Percentiles rank a stretch among this genome's conserved stretches.
Conservation (phyloP, 2,329 filamentous ascomycete genomes). For the Aureobasidium sp. region DNA sequence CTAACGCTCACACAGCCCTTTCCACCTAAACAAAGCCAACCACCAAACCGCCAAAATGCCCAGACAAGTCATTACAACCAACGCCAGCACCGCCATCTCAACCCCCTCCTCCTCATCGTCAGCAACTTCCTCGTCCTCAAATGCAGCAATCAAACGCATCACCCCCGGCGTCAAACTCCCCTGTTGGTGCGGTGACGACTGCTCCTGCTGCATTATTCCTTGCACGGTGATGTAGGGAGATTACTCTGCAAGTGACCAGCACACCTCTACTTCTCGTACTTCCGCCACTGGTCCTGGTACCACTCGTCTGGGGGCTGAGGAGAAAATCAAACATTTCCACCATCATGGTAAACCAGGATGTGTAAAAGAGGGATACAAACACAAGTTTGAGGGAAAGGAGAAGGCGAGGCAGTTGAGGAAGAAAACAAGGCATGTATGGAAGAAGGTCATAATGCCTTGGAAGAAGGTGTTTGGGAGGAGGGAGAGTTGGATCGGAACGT, state of each 20-base stretch:
- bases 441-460: neutral
- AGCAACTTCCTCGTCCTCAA: neutral
- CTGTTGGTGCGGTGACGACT: slow-evolving; percentile 14
- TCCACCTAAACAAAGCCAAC: neutral
- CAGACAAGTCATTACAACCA: neutral
- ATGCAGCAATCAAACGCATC: neutral
- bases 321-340: neutral
- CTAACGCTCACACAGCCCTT: neutral
- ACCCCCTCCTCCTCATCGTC: neutral
- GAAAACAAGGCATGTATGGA: neutral
- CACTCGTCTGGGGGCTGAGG: too few species aligned
- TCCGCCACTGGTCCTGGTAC: too few species aligned
- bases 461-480: slow-evolving; percentile 3
- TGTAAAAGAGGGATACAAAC: neutral
- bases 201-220: slow-evolving; percentile 14
- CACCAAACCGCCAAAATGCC: neutral
- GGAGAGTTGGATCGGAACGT: slow-evolving; percentile 10
- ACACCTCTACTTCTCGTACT: neutral
- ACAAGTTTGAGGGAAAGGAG: too few species aligned
- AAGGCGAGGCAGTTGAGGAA: neutral
- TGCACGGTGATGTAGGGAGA: slow-evolving; percentile 13
- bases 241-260: neutral
- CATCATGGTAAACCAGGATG: neutral
- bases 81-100: neutral
- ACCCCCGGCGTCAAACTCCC: slow-evolving; percentile 6